Evolutionary conservation across 768 basidiomycete species (phyloP), one percentile per base, ranked within the genome.

Genomic region (Lactarius sanguifluus): DNA sequence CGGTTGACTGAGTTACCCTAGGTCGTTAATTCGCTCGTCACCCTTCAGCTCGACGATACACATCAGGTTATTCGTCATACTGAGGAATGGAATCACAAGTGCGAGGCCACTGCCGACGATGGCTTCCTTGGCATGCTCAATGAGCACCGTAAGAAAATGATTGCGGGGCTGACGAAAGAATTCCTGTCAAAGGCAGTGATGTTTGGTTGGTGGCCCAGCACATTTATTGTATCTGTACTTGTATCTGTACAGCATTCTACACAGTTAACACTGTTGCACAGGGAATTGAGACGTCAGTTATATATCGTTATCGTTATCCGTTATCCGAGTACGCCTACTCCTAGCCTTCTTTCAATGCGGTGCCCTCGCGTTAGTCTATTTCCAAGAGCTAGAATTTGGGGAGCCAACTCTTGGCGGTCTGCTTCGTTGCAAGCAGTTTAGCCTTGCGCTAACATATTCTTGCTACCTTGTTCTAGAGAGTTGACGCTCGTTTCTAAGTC

Each of bases 371-470:
- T 50, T 2, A 12, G 50, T 32, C 32, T 30, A 45, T 56, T 43
- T n/a, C 25, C 9, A 40, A 10, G 28, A 40, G 58, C 61, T 62
- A 63, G 77, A 71, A 85, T 57, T 86, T 81, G 18, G 82, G 81
- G 75, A 90, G 86, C 88, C 88, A 90, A 36, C 81, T 79, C 76
- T 86, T 90, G 25, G 85, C 80, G 1, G 82, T 81, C 70, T 89
- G 86, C 70, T 86, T 80, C 16, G 86, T 77, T 18, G 89, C 89
- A 6, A 89, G 73, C 47, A 80, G 79, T 72, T 87, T 90, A 7
- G 89, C 88, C 81, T 90, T 90, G 87, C 1, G 80, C 72, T 1
- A 85, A 81, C 87, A 90, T 88, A 69, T 77, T 82, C 72, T 80
- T 84, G 71, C 87, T 89, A 4, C 87, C 88, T 65, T 84, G 78